A percentile compares a stretch with the other conserved stretches of the same genome.
phyloP scores from a whole-genome alignment of 2,329 filamentous ascomycete species.

The Didymella pomorum region DNA sequence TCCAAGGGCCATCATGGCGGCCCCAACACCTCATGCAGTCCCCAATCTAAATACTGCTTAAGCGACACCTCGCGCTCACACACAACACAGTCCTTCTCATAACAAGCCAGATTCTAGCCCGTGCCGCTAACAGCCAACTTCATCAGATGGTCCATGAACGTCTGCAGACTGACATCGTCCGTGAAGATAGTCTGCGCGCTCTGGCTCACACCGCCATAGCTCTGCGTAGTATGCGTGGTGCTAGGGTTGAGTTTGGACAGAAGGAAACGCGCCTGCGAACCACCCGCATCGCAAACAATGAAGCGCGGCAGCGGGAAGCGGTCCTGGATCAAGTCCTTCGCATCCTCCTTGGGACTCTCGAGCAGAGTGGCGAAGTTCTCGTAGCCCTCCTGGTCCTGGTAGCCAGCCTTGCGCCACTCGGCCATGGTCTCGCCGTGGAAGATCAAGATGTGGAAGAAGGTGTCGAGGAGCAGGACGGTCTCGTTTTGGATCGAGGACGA shows the following conservation, averaged over 20 bases:
- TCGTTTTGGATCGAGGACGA: constrained; percentile 95
- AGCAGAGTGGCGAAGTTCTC: constrained; percentile 91
- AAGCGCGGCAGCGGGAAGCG: constrained; percentile 98
- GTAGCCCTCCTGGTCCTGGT: constrained; percentile 97
- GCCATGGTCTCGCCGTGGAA: constrained; percentile 99
- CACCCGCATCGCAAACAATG: constrained; percentile 98
- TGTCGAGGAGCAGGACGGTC: constrained; percentile 92
- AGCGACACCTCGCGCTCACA: not conserved
- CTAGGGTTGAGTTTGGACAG: constrained; percentile 97
- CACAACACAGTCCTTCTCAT: not conserved
- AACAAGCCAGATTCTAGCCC: constrained; percentile 27
- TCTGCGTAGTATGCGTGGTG: constrained; percentile 92
- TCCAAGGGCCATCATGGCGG: not conserved
- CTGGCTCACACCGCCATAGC: constrained; percentile 88
- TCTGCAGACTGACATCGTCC: constrained; percentile 96
- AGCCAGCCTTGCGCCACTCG: constrained; percentile 97
- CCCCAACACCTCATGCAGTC: not conserved
- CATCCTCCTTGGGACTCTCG: constrained; percentile 95
- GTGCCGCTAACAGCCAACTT: constrained; percentile 66
- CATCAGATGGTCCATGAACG: constrained; percentile 99
- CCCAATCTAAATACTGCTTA: not conserved
- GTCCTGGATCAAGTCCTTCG: constrained; percentile 95
- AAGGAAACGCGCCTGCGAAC: constrained; percentile 95
- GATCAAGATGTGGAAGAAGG: constrained; percentile 99
- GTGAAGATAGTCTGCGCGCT: constrained; percentile 98